Evolutionary conservation across 2,329 filamentous ascomycete genomes (phyloP), one percentile per base, ranked within the genome.

Genomic region (Rhexocercosporidium sp.): DNA sequence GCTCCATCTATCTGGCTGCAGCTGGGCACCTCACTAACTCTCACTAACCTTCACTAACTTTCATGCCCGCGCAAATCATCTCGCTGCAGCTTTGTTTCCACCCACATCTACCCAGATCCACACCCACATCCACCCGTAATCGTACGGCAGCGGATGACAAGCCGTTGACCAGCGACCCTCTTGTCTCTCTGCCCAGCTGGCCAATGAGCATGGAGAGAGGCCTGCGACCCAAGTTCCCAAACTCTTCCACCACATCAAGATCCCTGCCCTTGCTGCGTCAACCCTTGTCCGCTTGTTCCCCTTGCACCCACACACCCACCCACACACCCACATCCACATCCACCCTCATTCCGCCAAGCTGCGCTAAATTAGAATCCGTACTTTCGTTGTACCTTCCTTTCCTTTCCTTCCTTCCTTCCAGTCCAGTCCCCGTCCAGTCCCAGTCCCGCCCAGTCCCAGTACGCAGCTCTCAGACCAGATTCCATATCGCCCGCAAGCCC

Each of bases 51-150:
- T n/a, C n/a, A 37, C 34, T 37, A 37, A 37, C 44, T n/a, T n/a
- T 54, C 49, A 54, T 54, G 51, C 51, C n/a, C 51, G 27, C 29
- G 51, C 51, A 34, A 56, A 56, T 56, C 51, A 56, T 56, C 51
- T 29, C 3, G n/a, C 51, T 20, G 51, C 51, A 56, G 51, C 51
- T 5, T n/a, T 20, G 29, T n/a, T 1, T 18, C 7, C 51, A 34
- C 51, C 11, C 22, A 27, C 27, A 47, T 7, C 44, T 9, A 47
- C 3, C 8, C n/a, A 6, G 22, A 47, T 22, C 44, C 20, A 47
- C 18, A n/a, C n/a, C n/a, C n/a, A n/a, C n/a, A n/a, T n/a, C n/a
- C n/a, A 46, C 18, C 34, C 34, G 18, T 18, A 44, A 44, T 44
- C 39, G 7, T 44, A 16, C 27, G 27, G 49, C 49, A 31, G 27